A percentile compares a stretch with the other conserved stretches of the same genome.
phyloP scores from a whole-genome alignment of 768 basidiomycete species.

The Rhodosporidiobolus odoratus region DNA sequence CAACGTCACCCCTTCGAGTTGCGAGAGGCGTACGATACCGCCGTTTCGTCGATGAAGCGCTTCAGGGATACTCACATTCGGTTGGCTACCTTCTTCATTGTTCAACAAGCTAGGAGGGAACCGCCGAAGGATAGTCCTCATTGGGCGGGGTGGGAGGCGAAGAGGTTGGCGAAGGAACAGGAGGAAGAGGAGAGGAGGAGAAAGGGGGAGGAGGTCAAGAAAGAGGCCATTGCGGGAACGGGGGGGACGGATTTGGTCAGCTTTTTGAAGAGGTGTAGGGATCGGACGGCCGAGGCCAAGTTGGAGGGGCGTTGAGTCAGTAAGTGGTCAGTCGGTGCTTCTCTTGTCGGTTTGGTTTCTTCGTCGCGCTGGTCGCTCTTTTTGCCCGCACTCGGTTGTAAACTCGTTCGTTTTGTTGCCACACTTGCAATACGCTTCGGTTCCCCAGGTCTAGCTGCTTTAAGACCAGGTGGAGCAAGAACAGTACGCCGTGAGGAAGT shows the following conservation, averaged over 20 bases:
- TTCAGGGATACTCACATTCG: slow-evolving; percentile 85
- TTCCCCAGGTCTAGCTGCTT: too few relatives aligned
- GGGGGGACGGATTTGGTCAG: slow-evolving; percentile 79
- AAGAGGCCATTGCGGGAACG: slow-evolving; percentile 66
- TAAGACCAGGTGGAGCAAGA: neutral
- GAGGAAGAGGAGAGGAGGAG: slow-evolving; percentile 18
- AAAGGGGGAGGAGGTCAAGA: slow-evolving; percentile 44
- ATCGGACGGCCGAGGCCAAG: slow-evolving; percentile 62
- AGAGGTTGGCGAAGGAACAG: slow-evolving; percentile 21
- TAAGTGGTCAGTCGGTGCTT: neutral
- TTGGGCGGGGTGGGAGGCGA: slow-evolving; percentile 31
- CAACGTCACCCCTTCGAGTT: slow-evolving; percentile 35
- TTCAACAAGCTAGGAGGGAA: slow-evolving; percentile 64
- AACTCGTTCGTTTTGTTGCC: too few relatives aligned
- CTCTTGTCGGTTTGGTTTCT: neutral
- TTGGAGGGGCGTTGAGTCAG: slow-evolving; percentile 22
- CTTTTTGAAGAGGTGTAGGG: slow-evolving; percentile 81
- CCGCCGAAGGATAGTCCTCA: slow-evolving; percentile 41
- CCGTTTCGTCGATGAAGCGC: slow-evolving; percentile 69
- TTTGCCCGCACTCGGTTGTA: too few relatives aligned
- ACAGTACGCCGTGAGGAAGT: too few relatives aligned
- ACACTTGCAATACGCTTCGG: too few relatives aligned
- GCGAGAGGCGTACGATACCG: slow-evolving; percentile 62
- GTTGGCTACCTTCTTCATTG: slow-evolving; percentile 78
- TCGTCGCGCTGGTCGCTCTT: too few relatives aligned